These are phyloP conservation scores for Cladosporium sp. DNA, from an alignment of 2,329 filamentous ascomycete species.

Conservation along the genomic window DNA sequence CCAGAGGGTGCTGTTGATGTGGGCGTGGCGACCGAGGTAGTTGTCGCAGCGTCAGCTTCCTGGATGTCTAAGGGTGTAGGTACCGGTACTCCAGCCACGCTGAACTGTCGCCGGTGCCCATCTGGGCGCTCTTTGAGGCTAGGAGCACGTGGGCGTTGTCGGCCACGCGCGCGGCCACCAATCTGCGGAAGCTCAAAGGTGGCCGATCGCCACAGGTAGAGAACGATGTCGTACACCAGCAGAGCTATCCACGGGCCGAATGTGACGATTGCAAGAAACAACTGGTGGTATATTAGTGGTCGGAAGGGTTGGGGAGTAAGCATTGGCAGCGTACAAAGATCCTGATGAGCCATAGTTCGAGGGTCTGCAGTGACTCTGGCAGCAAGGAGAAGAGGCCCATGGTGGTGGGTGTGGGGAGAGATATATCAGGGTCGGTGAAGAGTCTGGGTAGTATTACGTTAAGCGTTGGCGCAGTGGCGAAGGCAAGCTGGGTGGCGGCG, in stretches of 20 bases:
- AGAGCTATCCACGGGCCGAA: slow-evolving; percentile 64
- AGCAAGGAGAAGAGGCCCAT: slow-evolving; percentile 69
- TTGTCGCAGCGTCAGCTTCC: background rate
- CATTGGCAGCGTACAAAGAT: slow-evolving; percentile 56
- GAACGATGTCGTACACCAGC: slow-evolving; percentile 62
- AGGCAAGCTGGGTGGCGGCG: background rate
- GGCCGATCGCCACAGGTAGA: slow-evolving; percentile 61
- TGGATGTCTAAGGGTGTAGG: slow-evolving; percentile 19
- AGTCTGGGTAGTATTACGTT: background rate
- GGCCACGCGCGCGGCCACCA: slow-evolving; percentile 62
- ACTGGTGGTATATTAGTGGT: slow-evolving; percentile 41
- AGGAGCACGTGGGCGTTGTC: slow-evolving; percentile 60
- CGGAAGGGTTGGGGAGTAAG: slow-evolving; percentile 11
- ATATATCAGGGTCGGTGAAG: background rate
- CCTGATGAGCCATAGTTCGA: slow-evolving; percentile 64
- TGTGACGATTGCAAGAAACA: slow-evolving; percentile 60
- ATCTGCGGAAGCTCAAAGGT: slow-evolving; percentile 61
- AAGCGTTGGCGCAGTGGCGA: background rate
- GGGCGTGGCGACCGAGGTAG: background rate
- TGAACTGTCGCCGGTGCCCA: slow-evolving; percentile 49
- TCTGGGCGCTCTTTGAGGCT: slow-evolving; percentile 59
- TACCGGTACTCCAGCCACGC: slow-evolving; percentile 36
- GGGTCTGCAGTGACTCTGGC: slow-evolving; percentile 55
- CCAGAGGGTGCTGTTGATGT: background rate
- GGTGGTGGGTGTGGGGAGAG: background rate